Evolutionary conservation across 2,329 filamentous ascomycete genomes (phyloP), one percentile per base, ranked within the genome.

Genomic region (Claviceps spartinae): DNA sequence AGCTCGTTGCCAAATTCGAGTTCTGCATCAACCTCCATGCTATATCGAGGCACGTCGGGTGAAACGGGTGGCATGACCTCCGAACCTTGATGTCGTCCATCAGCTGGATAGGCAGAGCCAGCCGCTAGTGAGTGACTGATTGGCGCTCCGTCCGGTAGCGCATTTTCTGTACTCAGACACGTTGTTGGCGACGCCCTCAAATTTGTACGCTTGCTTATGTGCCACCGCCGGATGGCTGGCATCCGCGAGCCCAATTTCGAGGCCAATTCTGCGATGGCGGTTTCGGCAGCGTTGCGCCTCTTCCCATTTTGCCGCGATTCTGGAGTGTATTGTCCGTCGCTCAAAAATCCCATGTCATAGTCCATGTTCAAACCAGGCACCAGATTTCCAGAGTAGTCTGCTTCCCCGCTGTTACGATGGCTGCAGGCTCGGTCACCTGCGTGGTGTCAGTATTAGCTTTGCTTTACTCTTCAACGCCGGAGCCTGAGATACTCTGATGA

Each of bases 51-150:
- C 52, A 77, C 71, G 0, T 82, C 83, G 1, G 77, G 74, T 6
- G 82, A 77, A 34, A 81, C 65, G 3, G 73, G 70, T 45, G 73
- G 71, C 49, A 83, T 79, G 49, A 73, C 71, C 50, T 83, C 81
- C 48, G 71, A 69, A 52, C 61, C 62, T 56, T 63, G 68, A 48
- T 78, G 69, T 52, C 61, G 61, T 56, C 63, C 68, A 48, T 78
- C 75, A 1, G 64, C 61, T 8, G 63, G 61, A 54, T 72, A 70
- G 30, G 9, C 30, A 1, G 80, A 78, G 37, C 77, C 76, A 11
- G 86, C 88, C 50, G 86, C 72, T n/a, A 85, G 90, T 1, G 88
- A 86, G 50, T 86, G 79, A 59, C 87, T 86, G 59, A 87, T 86
- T 2, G 88, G 91, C 2, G 83, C 76, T 7, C 82, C 77, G 48